Percentiles rank a stretch among this genome's conserved stretches.
Evolutionary conservation across 352 stramenopile species (phyloP).

Genomic region (Pythium phragmiticola): DNA sequence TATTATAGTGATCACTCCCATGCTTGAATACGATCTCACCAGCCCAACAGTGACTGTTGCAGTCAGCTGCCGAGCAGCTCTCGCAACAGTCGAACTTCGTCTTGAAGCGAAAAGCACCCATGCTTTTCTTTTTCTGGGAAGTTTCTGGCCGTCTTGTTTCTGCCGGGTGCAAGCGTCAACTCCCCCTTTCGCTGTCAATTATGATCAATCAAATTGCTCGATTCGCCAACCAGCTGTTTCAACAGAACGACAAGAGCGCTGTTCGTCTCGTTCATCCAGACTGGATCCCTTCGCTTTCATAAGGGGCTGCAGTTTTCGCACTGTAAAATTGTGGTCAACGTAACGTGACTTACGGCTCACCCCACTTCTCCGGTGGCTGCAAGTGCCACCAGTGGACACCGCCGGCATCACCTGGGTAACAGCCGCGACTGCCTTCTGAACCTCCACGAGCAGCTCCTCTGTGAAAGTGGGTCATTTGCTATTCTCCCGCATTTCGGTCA

Average conservation of each 20-base stretch:
- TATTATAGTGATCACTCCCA: too few species aligned
- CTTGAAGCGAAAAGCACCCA: neutral
- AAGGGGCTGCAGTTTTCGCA: neutral
- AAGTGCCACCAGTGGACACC: neutral
- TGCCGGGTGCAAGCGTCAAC: neutral
- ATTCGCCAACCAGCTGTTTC: neutral
- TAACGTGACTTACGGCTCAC: constrained; percentile 5
- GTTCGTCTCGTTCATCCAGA: neutral
- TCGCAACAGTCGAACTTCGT: neutral
- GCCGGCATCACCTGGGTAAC: neutral
- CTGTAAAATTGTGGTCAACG: constrained; percentile 1
- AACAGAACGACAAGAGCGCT: neutral
- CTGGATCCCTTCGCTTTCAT: neutral
- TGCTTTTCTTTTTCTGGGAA: neutral
- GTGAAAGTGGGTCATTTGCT: neutral
- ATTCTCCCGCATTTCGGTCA: too few species aligned
- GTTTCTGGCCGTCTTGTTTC: neutral
- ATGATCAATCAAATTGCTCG: neutral
- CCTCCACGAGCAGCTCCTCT: too few species aligned
- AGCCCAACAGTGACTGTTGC: too few species aligned
- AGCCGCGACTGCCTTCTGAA: too few species aligned
- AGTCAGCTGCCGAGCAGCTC: too few species aligned
- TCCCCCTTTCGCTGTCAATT: neutral
- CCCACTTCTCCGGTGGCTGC: neutral
- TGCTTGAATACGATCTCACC: too few species aligned